A percentile compares a stretch with the other conserved stretches of the same genome.
phyloP scores from a whole-genome alignment of 1,139 yeast species.

The Geotrichum fermentans region DNA sequence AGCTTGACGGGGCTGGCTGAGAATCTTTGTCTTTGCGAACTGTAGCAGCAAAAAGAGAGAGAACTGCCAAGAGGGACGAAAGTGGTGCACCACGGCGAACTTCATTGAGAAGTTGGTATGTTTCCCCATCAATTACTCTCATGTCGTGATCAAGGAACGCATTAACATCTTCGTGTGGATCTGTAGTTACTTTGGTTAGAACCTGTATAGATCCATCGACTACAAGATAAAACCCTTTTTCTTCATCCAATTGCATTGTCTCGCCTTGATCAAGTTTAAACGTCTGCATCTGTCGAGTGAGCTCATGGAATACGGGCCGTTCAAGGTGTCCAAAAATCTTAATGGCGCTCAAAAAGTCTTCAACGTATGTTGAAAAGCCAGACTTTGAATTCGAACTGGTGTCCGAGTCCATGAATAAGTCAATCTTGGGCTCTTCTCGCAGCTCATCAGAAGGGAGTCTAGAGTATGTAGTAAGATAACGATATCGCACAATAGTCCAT shows the following conservation, averaged over 20 bases:
- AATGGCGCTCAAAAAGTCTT: conserved; percentile 84
- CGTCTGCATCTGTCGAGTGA: conserved; percentile 88
- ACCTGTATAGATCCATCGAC: conserved; percentile 89
- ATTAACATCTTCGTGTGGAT: neutral
- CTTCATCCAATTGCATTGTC: conserved; percentile 64
- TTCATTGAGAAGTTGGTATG: conserved; percentile 73
- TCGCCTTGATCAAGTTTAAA: conserved; percentile 78
- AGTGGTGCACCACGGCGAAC: conserved; percentile 80
- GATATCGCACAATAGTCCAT: conserved; percentile 46
- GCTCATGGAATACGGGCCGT: conserved; percentile 82
- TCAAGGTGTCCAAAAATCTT: conserved; percentile 93
- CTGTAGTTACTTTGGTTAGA: conserved; percentile 46
- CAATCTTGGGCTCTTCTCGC: conserved; percentile 44
- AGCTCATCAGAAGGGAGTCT: conserved; percentile 46
- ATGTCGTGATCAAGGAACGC: neutral
- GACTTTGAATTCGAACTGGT: conserved; percentile 40
- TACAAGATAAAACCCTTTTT: conserved; percentile 84
- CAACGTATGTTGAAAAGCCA: conserved; percentile 58
- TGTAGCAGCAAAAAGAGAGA: conserved; percentile 59
- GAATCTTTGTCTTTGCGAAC: conserved; percentile 18
- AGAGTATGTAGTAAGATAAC: conserved; percentile 49
- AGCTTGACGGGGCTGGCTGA: neutral
- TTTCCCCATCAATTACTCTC: conserved; percentile 44
- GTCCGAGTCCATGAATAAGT: conserved; percentile 40
- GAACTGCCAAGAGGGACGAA: conserved; percentile 73